Evolutionary conservation across 495 filamentous ascomycete genomes (phyloP).

Genomic region (Rostrohypoxylon terebratum): DNA sequence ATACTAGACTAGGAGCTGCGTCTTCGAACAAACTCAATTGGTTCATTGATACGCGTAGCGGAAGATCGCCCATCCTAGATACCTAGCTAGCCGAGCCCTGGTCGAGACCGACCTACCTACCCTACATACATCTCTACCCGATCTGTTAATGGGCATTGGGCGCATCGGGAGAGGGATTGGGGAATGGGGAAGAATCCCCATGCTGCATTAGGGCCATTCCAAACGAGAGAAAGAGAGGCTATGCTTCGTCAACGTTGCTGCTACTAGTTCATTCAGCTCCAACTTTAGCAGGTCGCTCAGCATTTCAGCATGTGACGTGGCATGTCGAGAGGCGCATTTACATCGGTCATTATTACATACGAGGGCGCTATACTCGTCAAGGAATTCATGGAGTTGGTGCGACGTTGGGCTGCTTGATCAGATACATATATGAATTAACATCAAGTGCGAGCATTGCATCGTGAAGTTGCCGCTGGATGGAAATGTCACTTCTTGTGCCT

Average conservation of each 20-base stretch:
- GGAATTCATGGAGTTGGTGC: neutral
- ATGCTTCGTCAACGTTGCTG: neutral
- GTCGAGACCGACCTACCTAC: neutral
- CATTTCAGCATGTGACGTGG: neutral
- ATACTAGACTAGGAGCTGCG: neutral
- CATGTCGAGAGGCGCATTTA: neutral
- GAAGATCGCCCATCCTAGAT: neutral
- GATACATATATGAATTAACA: neutral
- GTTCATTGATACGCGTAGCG: neutral
- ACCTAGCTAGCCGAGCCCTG: neutral
- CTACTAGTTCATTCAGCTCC: slow-evolving; percentile 1
- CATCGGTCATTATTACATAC: neutral
- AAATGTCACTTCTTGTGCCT: neutral
- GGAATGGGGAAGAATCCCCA: neutral
- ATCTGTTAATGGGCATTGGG: neutral
- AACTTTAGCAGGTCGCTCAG: neutral
- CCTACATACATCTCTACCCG: neutral
- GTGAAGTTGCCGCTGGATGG: neutral
- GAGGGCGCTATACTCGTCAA: neutral
- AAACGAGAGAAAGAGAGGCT: neutral
- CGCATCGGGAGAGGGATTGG: neutral
- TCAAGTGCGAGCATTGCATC: neutral
- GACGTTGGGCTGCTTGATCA: neutral
- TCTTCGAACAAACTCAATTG: neutral
- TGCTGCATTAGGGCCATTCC: neutral